Conservation (phyloP, 306 rosid genomes). For the Ammopiptanthus mongolicus region DNA sequence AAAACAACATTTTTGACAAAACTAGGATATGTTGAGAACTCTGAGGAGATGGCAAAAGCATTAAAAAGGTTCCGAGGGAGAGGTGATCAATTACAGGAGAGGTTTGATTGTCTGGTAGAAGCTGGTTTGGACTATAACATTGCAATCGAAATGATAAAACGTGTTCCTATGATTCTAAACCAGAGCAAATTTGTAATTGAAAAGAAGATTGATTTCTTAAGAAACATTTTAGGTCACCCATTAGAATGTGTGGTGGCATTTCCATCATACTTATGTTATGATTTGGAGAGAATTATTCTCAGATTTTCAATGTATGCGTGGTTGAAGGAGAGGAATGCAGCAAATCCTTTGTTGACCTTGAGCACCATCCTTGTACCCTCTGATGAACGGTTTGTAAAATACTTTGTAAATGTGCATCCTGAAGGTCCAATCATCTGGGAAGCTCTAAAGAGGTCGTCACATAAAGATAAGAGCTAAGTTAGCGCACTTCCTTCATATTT, state of each 20-base stretch:
- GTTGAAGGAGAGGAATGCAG: constrained; percentile 53
- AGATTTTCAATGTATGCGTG: constrained; percentile 70
- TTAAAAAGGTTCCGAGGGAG: constrained; percentile 60
- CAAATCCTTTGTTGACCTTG: constrained; percentile 45
- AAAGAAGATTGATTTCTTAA: constrained; percentile 62
- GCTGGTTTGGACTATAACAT: constrained; percentile 71
- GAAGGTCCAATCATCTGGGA: constrained; percentile 66
- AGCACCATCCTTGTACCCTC: constrained; percentile 59
- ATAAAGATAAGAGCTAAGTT: constrained; percentile 1
- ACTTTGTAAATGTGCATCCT: constrained; percentile 62
- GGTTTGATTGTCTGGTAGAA: constrained; percentile 72
- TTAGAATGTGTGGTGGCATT: constrained; percentile 43
- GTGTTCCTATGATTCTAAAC: constrained; percentile 57
- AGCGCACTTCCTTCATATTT: neutral
- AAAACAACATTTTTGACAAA: constrained; percentile 60
- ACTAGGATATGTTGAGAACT: constrained; percentile 63
- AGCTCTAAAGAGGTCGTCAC: constrained; percentile 29
- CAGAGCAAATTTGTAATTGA: constrained; percentile 42
- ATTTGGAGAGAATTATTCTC: constrained; percentile 43
- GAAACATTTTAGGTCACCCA: constrained; percentile 49
- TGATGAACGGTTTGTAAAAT: constrained; percentile 50
- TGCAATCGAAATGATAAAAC: constrained; percentile 44
- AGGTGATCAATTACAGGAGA: constrained; percentile 77
- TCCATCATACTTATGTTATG: constrained; percentile 63
- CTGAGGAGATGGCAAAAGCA: constrained; percentile 79